Base-by-base conservation (phyloP, 2,329 filamentous ascomycete species). In the Penicillium sp. region DNA sequence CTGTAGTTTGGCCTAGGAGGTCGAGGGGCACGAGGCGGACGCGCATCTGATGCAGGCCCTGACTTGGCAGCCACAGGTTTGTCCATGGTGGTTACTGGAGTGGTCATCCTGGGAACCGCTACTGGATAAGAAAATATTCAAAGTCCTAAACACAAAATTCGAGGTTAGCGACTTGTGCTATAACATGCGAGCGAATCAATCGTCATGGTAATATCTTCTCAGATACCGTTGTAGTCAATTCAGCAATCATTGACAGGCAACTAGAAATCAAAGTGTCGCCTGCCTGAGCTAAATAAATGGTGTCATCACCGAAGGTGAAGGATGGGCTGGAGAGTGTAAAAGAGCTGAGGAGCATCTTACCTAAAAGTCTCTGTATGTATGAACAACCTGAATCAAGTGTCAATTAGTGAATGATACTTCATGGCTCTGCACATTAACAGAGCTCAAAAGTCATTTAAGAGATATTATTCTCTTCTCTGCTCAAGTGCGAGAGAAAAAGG, bases 181-280 rank as follows among this genome's bases (percentile, higher is more conserved):
- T 44, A 44, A 55, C 51, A 60, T 32, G 40, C 50, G n/a, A 42
- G 48, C 52, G 41, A 52, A 41, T 38, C 35, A 53, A 38, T 45
- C 23, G 44, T 46, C 47, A 46, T 55, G 51, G 48, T 61, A 39
- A 50, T 56, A 57, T 74, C 79, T 79, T 82, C 83, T 94, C 90
- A 94, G 90, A 94, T 94, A 94, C 90, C 90, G 90, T 94, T 93
- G 89, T 94, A 94, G 90, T 94, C 89, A 86, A 84, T 81, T 82
- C 79, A 79, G 81, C 68, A 72, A 73, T 71, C 77, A 80, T 73
- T 61, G 77, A 74, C 74, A 73, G 70, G 72, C 68, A 71, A 76
- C 76, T 73, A 76, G 77, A 80, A 80, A 78, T 79, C 76, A 79
- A 76, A 52, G 71, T 77, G 75, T 72, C 70, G 67, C 69, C 62